Conservation (phyloP, 352 stramenopile species). For the Phytophthora multivora region DNA sequence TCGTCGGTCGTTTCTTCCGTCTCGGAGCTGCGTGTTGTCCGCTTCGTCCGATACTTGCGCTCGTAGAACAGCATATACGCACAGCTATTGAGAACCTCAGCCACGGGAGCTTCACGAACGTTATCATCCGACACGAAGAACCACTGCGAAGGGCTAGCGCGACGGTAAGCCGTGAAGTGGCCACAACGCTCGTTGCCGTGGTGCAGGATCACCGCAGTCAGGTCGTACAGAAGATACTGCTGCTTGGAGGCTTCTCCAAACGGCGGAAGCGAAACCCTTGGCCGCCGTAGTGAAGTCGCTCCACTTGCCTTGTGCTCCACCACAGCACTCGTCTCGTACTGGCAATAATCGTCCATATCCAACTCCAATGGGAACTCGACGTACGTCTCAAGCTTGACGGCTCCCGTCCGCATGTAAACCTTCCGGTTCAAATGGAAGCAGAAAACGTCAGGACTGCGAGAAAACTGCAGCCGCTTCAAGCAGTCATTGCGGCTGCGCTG, state of each 20-base stretch:
- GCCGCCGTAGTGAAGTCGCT: constrained; percentile 8
- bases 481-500: constrained; percentile 51
- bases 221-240: constrained; percentile 66
- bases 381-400: constrained; percentile 80
- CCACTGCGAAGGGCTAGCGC: constrained; percentile 61
- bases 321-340: constrained; percentile 53
- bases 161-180: constrained; percentile 87
- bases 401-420: constrained; percentile 71
- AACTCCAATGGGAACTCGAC: constrained; percentile 82
- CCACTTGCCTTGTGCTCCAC: constrained; percentile 29
- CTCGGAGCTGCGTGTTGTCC: constrained; percentile 35
- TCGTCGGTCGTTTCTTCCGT: constrained; percentile 43
- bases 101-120: constrained; percentile 57
- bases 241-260: constrained; percentile 29
- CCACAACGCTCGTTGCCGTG: constrained; percentile 86
- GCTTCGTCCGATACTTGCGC: constrained; percentile 61
- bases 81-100: constrained; percentile 76
- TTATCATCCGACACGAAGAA: constrained; percentile 88
- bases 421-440: constrained; percentile 91
- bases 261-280: constrained; percentile 1
- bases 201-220: constrained; percentile 84
- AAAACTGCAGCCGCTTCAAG: constrained; percentile 79
- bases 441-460: constrained; percentile 79
- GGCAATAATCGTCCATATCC: constrained; percentile 79
- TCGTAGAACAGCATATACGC: constrained; percentile 93